phyloP scores from a whole-genome alignment of 1,284 basidiomycete species.

The Leccinum pachyderme region DNA sequence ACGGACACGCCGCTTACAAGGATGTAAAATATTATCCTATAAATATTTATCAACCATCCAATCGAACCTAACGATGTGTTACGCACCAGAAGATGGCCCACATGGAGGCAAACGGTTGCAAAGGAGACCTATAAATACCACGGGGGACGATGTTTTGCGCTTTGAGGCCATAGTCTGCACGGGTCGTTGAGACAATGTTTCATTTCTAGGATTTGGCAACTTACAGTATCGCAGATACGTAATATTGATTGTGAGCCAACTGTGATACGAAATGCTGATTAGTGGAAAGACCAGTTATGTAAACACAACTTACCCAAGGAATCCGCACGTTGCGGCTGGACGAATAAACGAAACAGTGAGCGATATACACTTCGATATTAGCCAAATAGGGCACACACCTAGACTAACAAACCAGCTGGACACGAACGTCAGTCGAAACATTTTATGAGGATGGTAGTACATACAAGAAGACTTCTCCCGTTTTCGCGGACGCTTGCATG shows the following conservation, averaged over 20 bases:
- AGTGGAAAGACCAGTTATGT: not conserved
- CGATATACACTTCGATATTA: not conserved
- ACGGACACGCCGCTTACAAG: conserved; percentile 41
- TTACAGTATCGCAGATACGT: conserved; percentile 52
- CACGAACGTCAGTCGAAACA: not conserved
- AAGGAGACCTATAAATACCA: conserved; percentile 24
- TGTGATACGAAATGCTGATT: not conserved
- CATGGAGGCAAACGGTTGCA: conserved; percentile 30
- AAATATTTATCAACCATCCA: conserved; percentile 12
- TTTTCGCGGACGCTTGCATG: conserved; percentile 15
- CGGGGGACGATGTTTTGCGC: conserved; percentile 51
- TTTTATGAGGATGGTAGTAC: not conserved
- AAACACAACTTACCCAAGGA: conserved; percentile 35
- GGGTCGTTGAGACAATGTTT: conserved; percentile 19
- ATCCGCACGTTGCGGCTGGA: conserved; percentile 46
- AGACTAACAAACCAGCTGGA: conserved; percentile 50
- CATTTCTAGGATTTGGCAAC: not conserved
- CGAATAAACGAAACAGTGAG: not conserved
- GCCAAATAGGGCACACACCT: conserved; percentile 12
- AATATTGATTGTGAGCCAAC: conserved; percentile 46
- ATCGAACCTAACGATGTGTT: not conserved
- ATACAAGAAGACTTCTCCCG: conserved; percentile 27
- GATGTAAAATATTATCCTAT: conserved; percentile 39
- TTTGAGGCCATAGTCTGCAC: conserved; percentile 50
- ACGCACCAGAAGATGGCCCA: conserved; percentile 32